Conservation (phyloP, 495 filamentous ascomycete genomes). For the Hypoxylon perforatum region DNA sequence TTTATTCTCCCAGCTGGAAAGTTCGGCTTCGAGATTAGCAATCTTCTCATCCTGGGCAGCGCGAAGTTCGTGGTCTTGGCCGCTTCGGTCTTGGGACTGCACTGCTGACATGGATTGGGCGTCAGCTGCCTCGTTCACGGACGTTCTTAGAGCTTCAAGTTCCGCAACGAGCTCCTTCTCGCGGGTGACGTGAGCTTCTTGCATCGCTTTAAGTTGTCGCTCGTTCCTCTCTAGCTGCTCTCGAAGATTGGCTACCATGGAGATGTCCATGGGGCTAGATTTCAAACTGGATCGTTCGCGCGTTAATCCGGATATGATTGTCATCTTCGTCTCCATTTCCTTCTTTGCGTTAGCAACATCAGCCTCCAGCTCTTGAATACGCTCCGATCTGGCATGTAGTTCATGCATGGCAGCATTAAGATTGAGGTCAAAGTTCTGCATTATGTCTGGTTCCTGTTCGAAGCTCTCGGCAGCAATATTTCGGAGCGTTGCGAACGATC, state of each 20-base stretch:
- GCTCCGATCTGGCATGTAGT: constrained; percentile 84
- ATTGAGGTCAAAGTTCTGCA: constrained; percentile 94
- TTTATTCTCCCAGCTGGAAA: constrained; percentile 77
- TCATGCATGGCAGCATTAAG: constrained; percentile 94
- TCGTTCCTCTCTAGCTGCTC: constrained; percentile 90
- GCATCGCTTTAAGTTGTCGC: constrained; percentile 77
- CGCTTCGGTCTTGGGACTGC: constrained; percentile 16
- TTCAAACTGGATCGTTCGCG: constrained; percentile 91
- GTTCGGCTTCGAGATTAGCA: constrained; percentile 76
- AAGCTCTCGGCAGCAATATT: constrained; percentile 89
- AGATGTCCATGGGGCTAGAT: constrained; percentile 89
- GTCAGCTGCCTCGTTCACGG: constrained; percentile 57
- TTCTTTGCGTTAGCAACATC: constrained; percentile 86
- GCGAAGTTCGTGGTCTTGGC: constrained; percentile 48
- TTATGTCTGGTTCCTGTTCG: constrained; percentile 79
- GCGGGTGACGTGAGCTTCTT: constrained; percentile 74
- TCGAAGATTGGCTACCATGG: constrained; percentile 85
- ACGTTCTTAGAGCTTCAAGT: constrained; percentile 72
- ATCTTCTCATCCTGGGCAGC: constrained; percentile 71
- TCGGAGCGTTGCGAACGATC: constrained; percentile 88
- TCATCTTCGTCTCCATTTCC: constrained; percentile 95
- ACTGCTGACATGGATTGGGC: constrained; percentile 18
- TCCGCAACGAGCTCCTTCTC: constrained; percentile 79
- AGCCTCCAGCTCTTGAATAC: constrained; percentile 86
- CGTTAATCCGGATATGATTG: constrained; percentile 92